These are phyloP conservation scores for Fomes fomentarius DNA, from an alignment of 1,284 basidiomycete species.

Conservation along the genomic window DNA sequence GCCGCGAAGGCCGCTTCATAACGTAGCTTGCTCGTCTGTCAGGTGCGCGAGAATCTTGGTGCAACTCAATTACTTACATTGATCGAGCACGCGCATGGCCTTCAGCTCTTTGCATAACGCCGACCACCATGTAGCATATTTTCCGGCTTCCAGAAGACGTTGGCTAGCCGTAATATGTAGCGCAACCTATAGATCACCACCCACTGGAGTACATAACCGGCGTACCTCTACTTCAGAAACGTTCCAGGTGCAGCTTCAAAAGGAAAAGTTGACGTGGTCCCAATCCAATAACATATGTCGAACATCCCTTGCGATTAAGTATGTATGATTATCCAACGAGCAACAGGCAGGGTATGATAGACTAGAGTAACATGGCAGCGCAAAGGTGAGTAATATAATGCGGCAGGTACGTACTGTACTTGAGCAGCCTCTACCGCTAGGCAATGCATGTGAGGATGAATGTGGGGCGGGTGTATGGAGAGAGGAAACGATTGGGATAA, in stretches of 20 bases:
- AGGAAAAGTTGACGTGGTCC: no score
- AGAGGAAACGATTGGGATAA: no score
- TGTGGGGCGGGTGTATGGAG: no score
- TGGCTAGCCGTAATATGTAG: no score
- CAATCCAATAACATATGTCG: background rate
- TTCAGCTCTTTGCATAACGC: background rate
- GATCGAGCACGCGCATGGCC: background rate
- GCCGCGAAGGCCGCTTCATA: constrained; percentile 2
- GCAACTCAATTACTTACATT: constrained; percentile 1
- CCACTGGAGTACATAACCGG: no score
- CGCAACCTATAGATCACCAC: no score
- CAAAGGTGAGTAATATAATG: background rate
- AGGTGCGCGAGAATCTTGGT: constrained; percentile 10
- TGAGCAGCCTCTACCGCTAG: background rate
- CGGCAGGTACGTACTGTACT: background rate
- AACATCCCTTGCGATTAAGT: background rate
- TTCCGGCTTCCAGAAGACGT: no score
- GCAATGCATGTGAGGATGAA: background rate
- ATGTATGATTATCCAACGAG: background rate
- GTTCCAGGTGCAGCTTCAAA: no score
- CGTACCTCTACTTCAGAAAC: no score
- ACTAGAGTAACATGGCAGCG: background rate
- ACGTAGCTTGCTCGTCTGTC: background rate
- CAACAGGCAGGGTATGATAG: background rate
- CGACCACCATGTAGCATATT: no score